Evolutionary conservation across 306 rosid species (phyloP), one percentile per base, ranked within the genome.

Genomic region (Abrus precatorius): DNA sequence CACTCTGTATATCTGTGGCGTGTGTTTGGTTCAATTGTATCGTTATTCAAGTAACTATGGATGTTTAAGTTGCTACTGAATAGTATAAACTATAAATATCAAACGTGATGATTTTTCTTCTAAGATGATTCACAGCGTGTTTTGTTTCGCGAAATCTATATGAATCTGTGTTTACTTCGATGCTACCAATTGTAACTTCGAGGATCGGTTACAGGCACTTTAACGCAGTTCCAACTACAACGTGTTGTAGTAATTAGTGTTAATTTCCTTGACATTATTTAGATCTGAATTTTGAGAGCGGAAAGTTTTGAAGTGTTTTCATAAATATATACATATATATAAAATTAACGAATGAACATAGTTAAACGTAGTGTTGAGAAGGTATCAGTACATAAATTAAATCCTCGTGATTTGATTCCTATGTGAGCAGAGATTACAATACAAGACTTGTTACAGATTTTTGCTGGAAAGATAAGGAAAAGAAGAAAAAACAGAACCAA

Each of bases 331-430:
- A 69, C n/a, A 43, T 67, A 36, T 61, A 20, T 20, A 20, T 20
- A 20, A 20, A 20, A 20, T 20, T 20, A 20, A 20, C 20, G 11
- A 11, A 38, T 43, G 53, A 72, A 64, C 34, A 41, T n/a, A 43
- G 33, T 27, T 9, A 28, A 59, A 79, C 33, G 70, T 75, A 61
- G 56, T 27, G 41, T 40, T 72, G n/a, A 28, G 40, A 54, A 65
- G 32, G 48, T 82, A 69, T 30, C 20, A 53, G 57, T 34, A 48
- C 12, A 57, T 43, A 64, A 49, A 29, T 41, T 36, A 36, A 43
- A 59, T 54, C 63, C 72, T 52, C 76, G 76, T 60, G 59, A 52
- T 76, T 86, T 57, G 78, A 66, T 66, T 86, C 75, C 90, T 56
- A 82, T 36, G 76, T 75, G 56, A 74, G 38, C 30, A 74, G 2